phyloP scores from a whole-genome alignment of 2,329 filamentous ascomycete species.

The Neophaeococcomyces aloes region DNA sequence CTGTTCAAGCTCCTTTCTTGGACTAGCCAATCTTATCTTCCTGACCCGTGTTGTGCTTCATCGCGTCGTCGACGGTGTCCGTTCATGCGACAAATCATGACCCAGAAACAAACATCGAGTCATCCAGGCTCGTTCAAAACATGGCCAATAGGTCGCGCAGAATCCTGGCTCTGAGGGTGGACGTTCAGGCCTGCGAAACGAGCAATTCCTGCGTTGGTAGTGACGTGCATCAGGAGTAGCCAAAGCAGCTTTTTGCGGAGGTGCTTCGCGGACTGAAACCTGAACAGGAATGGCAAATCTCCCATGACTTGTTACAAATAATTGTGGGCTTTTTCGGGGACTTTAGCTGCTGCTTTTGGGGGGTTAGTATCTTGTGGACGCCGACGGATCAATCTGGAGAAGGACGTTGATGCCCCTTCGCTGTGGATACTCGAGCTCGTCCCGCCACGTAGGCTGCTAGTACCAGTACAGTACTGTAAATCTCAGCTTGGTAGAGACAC shows the following conservation, averaged over 20 bases:
- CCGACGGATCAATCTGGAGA: too few relatives aligned
- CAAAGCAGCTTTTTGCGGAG: background rate
- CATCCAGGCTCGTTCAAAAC: background rate
- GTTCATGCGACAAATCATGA: background rate
- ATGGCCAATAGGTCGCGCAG: constrained; percentile 8
- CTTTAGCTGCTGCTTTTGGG: background rate
- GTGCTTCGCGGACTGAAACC: constrained; percentile 1
- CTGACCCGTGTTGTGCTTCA: background rate
- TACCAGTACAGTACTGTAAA: too few relatives aligned
- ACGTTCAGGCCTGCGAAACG: constrained; percentile 11
- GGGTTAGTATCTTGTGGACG: too few relatives aligned
- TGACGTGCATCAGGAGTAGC: background rate
- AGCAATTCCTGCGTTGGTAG: constrained; percentile 4
- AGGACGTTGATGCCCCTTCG: too few relatives aligned
- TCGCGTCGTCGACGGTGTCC: background rate
- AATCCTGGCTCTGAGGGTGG: constrained; percentile 10
- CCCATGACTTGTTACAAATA: background rate
- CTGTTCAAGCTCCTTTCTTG: background rate
- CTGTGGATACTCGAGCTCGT: too few relatives aligned
- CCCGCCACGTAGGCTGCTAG: too few relatives aligned
- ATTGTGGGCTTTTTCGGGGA: background rate
- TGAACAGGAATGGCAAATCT: background rate
- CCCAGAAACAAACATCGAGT: too few relatives aligned
- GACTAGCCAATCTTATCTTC: constrained; percentile 4
- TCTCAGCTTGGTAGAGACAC: too few relatives aligned